Percentiles rank a stretch among this genome's conserved stretches.
These are phyloP conservation scores for Fagopyrum tataricum DNA, from an alignment of 148 eudicot species.

Conservation along the genomic window DNA sequence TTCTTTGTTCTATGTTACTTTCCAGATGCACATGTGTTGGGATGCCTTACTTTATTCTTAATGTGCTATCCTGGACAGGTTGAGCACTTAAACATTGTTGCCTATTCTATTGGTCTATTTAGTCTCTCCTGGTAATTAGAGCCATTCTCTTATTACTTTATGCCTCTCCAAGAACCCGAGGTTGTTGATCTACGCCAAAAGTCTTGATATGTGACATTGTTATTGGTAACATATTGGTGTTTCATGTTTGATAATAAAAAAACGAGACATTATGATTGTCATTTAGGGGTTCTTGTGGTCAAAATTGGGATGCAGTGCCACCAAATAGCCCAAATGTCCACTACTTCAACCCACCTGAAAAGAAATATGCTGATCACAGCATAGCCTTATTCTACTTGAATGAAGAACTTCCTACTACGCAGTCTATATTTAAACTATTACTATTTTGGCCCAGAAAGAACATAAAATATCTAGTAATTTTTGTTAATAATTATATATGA, in stretches of 20 bases:
- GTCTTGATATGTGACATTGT: neutral
- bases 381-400: neutral
- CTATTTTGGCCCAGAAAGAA: too few species aligned
- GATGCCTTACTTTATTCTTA: neutral
- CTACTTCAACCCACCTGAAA: neutral
- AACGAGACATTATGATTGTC: neutral
- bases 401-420: neutral
- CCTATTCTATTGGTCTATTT: neutral
- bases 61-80: neutral
- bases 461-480: too few species aligned
- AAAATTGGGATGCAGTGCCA: neutral
- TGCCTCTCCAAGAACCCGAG: neutral
- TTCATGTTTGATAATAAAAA: too few species aligned
- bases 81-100: neutral
- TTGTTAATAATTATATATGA: too few species aligned
- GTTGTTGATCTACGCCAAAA: neutral
- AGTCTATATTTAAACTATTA: too few species aligned
- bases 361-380: neutral
- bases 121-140: neutral
- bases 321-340: too few species aligned
- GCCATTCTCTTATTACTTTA: neutral
- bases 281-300: neutral
- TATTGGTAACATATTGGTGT: neutral
- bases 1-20: constrained; percentile 7
- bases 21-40: neutral